Conservation (phyloP, 257 asterid genomes). For the Henckelia pumila region DNA sequence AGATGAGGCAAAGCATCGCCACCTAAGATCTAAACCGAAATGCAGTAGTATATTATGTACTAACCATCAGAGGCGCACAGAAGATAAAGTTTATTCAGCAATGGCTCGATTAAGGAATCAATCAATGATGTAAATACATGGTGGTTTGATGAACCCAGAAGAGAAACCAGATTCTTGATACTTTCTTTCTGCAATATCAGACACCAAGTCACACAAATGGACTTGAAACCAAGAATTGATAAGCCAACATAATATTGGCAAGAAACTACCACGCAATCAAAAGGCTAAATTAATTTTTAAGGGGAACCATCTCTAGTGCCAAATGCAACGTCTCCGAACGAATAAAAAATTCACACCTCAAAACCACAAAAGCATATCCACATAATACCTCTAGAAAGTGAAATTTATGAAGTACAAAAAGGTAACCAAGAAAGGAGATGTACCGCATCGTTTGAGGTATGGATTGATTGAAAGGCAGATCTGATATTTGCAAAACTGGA, state of each 20-base stretch:
- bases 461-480: constrained; percentile 35
- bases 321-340: neutral
- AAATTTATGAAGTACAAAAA: constrained; percentile 11
- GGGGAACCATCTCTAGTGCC: constrained; percentile 2
- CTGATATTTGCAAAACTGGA: constrained; percentile 51
- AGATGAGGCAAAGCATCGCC: constrained; percentile 4
- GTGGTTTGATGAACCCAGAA: constrained; percentile 67
- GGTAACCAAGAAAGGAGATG: constrained; percentile 20
- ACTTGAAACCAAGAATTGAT: neutral
- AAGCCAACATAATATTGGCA: constrained; percentile 9
- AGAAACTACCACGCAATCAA: constrained; percentile 4
- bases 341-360: neutral
- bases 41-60: constrained; percentile 22
- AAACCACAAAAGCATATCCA: neutral
- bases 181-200: constrained; percentile 36
- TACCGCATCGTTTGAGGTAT: constrained; percentile 39
- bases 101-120: constrained; percentile 51
- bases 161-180: constrained; percentile 41
- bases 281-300: neutral
- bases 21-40: constrained; percentile 9
- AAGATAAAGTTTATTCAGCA: constrained; percentile 56
- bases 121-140: constrained; percentile 49
- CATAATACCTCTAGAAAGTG: neutral
- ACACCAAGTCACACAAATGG: constrained; percentile 19
- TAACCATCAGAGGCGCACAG: constrained; percentile 46